phyloP scores from a whole-genome alignment of 106 monocot species.

The Allium fistulosum region DNA sequence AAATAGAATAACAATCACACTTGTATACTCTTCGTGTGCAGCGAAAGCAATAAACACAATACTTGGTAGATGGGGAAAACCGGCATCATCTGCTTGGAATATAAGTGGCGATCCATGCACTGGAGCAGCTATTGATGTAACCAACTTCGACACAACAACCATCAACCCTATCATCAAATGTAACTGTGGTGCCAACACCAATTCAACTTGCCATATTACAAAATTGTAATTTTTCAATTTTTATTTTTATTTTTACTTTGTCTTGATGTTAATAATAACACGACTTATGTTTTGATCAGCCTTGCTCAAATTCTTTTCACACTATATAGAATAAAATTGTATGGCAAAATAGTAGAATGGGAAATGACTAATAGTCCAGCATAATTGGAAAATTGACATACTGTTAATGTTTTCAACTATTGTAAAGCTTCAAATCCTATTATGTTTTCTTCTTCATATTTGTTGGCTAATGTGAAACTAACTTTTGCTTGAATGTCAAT shows the following conservation, averaged over 20 bases:
- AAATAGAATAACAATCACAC: neutral
- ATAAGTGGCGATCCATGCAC: slow-evolving; percentile 35
- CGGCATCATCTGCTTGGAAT: slow-evolving; percentile 24
- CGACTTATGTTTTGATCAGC: too few relatives aligned
- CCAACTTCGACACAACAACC: slow-evolving; percentile 8
- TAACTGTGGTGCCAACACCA: slow-evolving; percentile 23
- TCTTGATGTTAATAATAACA: too few relatives aligned
- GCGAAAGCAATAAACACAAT: slow-evolving; percentile 32
- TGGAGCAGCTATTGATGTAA: slow-evolving; percentile 32
- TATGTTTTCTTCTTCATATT: too few relatives aligned
- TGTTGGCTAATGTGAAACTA: too few relatives aligned
- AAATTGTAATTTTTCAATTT: slow-evolving; percentile 22
- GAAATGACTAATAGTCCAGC: too few relatives aligned
- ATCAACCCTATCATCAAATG: slow-evolving; percentile 57
- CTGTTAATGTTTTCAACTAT: too few relatives aligned
- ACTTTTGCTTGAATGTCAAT: too few relatives aligned
- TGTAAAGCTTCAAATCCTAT: too few relatives aligned
- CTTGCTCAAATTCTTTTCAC: too few relatives aligned
- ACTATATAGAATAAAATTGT: too few relatives aligned
- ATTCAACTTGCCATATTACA: slow-evolving; percentile 38
- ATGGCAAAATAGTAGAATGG: too few relatives aligned
- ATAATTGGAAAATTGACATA: too few relatives aligned
- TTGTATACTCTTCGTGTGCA: neutral
- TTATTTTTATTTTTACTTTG: neutral
- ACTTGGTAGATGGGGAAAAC: slow-evolving; percentile 25